Base-by-base conservation (phyloP, 2,329 filamentous ascomycete genomes). In the Fusarium marasasianum region DNA sequence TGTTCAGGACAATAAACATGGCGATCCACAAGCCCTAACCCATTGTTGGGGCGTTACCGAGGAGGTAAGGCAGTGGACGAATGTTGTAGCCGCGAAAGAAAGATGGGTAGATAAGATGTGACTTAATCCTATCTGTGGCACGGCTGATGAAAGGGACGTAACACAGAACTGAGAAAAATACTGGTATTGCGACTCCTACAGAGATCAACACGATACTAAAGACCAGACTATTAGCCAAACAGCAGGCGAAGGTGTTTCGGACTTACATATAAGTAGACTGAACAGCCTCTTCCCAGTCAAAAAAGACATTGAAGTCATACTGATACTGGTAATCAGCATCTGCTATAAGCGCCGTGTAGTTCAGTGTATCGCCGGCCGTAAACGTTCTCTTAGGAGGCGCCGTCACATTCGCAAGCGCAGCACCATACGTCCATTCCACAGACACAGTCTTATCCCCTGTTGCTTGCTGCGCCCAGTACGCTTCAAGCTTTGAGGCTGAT, bases 41-140 rank as follows among this genome's bases (percentile, higher is more conserved):
- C 1, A 4, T 33, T 3, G 17, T 37, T 35, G 31, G n/a, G 0
- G 6, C 4, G 6, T 51, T 51, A 7, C 12, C n/a, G 6, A 37
- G 12, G 0, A 37, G 31, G 8, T 24, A 51, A 3, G 48, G 48
- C 4, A 51, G 31, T 0, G 31, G 31, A 0, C 48, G 31, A 0
- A 37, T 15, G n/a, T 26, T 51, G 17, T 26, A 51, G 17, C 17
- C 17, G 6, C 17, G 48, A 6, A 51, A 15, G n/a, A n/a, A 2
- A 3, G 48, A 51, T 11, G 31, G n/a, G 8, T 51, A 51, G 6
- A 51, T 18, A 3, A 51, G n/a, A 18, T 20, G 15, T 15, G n/a
- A 12, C 1, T 4, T 35, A 6, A 37, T 8, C 2, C 5, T 37
- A 15, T 37, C 31, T 20, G 6, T 35, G 17, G 22, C 31, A 24